Base-by-base conservation (phyloP, 257 asterid genomes). In the Jacaranda mimosifolia region DNA sequence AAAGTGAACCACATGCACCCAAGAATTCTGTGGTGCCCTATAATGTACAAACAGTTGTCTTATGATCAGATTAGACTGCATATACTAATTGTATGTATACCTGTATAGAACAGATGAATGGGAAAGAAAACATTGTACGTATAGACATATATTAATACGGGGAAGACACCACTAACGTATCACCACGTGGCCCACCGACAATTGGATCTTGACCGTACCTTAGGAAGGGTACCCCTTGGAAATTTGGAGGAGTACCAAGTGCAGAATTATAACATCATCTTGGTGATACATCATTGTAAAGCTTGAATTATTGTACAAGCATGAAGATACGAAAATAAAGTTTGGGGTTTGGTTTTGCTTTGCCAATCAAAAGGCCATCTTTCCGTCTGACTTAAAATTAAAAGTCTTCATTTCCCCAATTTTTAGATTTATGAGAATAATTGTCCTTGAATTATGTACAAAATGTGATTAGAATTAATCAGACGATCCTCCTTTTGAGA, bases 161-260 rank as follows among this genome's bases (percentile, higher is more conserved):
- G 15, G 73, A 52, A 72, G 70, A 53, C 42, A 68, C 39, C 63
- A 75, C 8, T 48, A 68, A 42, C 75, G 75, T 75, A 64, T 72
- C 73, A 62, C 79, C 83, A 71, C 79, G 68, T 77, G 87, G 82
- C 83, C 74, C 65, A 75, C 87, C 86, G 85, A 84, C 91, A 75
- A 53, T 45, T 80, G 74, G 87, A 87, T 88, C 88, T 82, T 78
- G 85, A 81, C 89, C 88, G 92, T 88, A 88, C 87, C 59, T 76
- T 78, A 66, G n/a, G 75, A 70, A 26, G 90, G 86, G 89, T 85
- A 81, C 86, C 82, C 80, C 84, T 78, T 77, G 73, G 51, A 68
- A 79, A 59, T 63, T 18, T 18, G 14, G 42, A 71, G 65, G 63
- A 63, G 64, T 36, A 70, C 43, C 49, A 19, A 66, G 21, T 48